A percentile compares a stretch with the other conserved stretches of the same genome.
phyloP scores from a whole-genome alignment of 2,329 filamentous ascomycete species.

The Sclerotinia subarctica region DNA sequence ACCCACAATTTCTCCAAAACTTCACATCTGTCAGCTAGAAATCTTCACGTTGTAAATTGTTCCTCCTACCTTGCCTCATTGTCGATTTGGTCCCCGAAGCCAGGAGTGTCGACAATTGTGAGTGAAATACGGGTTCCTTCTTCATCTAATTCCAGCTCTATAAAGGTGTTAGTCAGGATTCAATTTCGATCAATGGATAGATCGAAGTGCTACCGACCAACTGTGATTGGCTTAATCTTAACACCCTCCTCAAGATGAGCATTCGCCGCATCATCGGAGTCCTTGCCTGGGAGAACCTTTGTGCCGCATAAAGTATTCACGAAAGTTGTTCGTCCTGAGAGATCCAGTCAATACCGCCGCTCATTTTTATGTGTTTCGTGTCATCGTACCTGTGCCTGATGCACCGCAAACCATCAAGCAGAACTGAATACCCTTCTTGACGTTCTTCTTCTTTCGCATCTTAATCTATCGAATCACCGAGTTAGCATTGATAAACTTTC shows the following conservation, averaged over 20 bases:
- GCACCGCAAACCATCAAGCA: conserved; percentile 99
- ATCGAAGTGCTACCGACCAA: conserved; percentile 61
- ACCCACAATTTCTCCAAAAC: conserved; percentile 95
- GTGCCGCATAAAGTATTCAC: conserved; percentile 99
- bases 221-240: conserved; percentile 97
- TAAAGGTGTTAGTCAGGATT: conserved; percentile 37
- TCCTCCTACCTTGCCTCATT: conserved; percentile 84
- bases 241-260: conserved; percentile 95
- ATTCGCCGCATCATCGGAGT: conserved; percentile 82
- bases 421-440: conserved; percentile 88
- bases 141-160: conserved; percentile 93
- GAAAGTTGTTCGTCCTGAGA: conserved; percentile 88
- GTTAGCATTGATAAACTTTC: conserved; percentile 31
- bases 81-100: conserved; percentile 98
- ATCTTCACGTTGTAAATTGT: conserved; percentile 10
- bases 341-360: conserved; percentile 25
- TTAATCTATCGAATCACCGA: conserved; percentile 62
- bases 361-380: conserved; percentile 11
- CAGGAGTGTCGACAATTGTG: conserved; percentile 97
- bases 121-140: conserved; percentile 97
- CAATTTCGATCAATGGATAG: conserved; percentile 5
- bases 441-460: conserved; percentile 99
- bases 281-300: conserved; percentile 85
- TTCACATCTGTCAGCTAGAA: conserved; percentile 43
- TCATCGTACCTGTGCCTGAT: conserved; percentile 82